These are phyloP conservation scores for Elaeagnus macrophylla DNA, from an alignment of 306 rosid species.

Conservation along the genomic window DNA sequence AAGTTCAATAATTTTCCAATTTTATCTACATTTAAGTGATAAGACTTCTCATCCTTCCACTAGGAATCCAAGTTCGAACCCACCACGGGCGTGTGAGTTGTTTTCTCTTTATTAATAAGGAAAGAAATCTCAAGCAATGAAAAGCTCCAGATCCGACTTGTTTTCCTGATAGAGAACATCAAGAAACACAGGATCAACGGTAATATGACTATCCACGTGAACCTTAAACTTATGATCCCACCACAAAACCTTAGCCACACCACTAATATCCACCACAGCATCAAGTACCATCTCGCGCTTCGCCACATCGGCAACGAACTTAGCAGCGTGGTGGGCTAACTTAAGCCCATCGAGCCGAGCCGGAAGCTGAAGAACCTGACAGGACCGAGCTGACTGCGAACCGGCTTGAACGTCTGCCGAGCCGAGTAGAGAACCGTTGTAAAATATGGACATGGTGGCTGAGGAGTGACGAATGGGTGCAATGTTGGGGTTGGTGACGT, in stretches of 20 bases:
- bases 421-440: constrained; percentile 71
- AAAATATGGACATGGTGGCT: constrained; percentile 77
- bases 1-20: too few relatives aligned
- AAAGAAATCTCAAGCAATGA: neutral
- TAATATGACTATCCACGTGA: constrained; percentile 67
- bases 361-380: constrained; percentile 63
- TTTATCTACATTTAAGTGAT: too few relatives aligned
- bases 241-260: constrained; percentile 66
- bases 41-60: too few relatives aligned
- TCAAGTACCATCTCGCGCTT: constrained; percentile 70
- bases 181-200: constrained; percentile 76
- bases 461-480: constrained; percentile 62
- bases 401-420: constrained; percentile 68
- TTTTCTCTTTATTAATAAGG: too few relatives aligned
- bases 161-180: constrained; percentile 68
- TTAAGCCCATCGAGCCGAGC: constrained; percentile 56
- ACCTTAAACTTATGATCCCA: constrained; percentile 67
- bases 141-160: constrained; percentile 38
- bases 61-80: too few relatives aligned
- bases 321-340: constrained; percentile 54
- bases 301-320: constrained; percentile 48
- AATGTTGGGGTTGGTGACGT: constrained; percentile 84
- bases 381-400: constrained; percentile 58
- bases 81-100: too few relatives aligned
- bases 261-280: constrained; percentile 55